Conservation (phyloP, 495 filamentous ascomycete species). For the Aspergillus olivimuriae region DNA sequence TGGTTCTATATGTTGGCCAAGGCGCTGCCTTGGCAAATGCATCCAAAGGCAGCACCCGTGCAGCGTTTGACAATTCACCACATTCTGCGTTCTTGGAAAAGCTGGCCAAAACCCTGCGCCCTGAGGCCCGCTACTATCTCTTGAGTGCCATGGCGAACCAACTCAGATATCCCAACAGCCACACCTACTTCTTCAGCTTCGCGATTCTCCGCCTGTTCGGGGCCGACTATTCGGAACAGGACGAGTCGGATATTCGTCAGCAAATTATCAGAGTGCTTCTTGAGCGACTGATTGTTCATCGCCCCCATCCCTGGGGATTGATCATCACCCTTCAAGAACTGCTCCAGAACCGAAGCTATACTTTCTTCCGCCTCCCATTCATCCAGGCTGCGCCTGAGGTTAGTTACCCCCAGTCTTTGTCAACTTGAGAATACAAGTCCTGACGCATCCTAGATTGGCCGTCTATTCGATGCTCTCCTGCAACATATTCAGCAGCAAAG, state of each 20-base stretch:
- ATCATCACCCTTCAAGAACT: conserved; percentile 88
- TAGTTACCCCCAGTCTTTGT: conserved; percentile 13
- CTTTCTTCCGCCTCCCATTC: conserved; percentile 89
- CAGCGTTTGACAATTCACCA: conserved; percentile 66
- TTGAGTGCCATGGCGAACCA: conserved; percentile 83
- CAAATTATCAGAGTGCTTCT: conserved; percentile 82
- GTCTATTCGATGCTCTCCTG: conserved; percentile 44
- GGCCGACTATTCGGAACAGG: conserved; percentile 64
- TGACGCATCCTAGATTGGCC: conserved; percentile 31
- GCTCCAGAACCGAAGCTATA: conserved; percentile 79
- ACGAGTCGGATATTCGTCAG: conserved; percentile 77
- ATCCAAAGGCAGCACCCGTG: conserved; percentile 48
- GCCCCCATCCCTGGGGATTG: conserved; percentile 94
- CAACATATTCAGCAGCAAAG: conserved; percentile 47
- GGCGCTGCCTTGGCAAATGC: conserved; percentile 53
- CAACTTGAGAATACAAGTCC: conserved; percentile 7
- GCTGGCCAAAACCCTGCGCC: conserved; percentile 63
- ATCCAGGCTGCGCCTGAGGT: conserved; percentile 86
- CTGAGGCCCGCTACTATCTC: conserved; percentile 80
- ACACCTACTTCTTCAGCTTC: conserved; percentile 91
- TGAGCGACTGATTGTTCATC: conserved; percentile 80
- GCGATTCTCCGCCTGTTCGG: conserved; percentile 83
- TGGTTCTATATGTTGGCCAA: conserved; percentile 77
- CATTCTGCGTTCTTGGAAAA: conserved; percentile 69
- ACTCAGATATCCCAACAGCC: conserved; percentile 79